Evolutionary conservation across 371 early-diverging fungal genomes (phyloP).

Genomic region (Saksenaea oblongispora): DNA sequence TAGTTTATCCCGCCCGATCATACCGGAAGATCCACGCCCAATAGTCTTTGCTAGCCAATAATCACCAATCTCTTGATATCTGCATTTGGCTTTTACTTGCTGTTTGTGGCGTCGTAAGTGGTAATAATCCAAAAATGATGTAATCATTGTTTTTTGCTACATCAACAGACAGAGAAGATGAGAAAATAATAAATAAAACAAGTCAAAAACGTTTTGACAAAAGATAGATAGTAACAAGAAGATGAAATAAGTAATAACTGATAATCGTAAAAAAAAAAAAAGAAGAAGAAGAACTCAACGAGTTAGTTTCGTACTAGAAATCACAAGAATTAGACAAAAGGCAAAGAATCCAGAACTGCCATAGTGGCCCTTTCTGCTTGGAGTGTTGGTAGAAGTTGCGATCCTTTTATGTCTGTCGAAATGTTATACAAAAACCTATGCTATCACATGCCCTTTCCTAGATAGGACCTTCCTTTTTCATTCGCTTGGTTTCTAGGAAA

Average conservation of each 20-base stretch:
- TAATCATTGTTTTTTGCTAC: background rate
- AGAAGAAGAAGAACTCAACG: background rate
- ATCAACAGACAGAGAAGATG: background rate
- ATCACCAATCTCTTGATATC: conserved; percentile 26
- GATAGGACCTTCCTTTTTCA: background rate
- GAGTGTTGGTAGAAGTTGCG: background rate
- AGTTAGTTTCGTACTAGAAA: background rate
- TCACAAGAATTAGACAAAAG: background rate
- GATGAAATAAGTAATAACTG: background rate
- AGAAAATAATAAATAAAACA: background rate
- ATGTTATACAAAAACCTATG: background rate
- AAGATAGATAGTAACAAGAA: background rate
- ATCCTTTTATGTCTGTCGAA: background rate
- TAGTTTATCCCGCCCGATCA: background rate
- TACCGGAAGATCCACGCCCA: conserved; percentile 48
- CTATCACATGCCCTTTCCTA: background rate
- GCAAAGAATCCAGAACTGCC: too few species aligned
- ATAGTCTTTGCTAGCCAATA: conserved; percentile 32
- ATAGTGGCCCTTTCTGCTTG: too few species aligned
- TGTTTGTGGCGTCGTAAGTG: background rate
- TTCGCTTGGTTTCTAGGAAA: background rate
- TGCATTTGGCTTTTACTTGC: background rate
- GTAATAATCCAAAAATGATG: background rate
- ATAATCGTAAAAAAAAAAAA: background rate
- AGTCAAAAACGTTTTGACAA: background rate